Evolutionary conservation across 192 early-diverging fungal species (phyloP), one percentile per base, ranked within the genome.

Genomic region (Geranomyces michiganensis): DNA sequence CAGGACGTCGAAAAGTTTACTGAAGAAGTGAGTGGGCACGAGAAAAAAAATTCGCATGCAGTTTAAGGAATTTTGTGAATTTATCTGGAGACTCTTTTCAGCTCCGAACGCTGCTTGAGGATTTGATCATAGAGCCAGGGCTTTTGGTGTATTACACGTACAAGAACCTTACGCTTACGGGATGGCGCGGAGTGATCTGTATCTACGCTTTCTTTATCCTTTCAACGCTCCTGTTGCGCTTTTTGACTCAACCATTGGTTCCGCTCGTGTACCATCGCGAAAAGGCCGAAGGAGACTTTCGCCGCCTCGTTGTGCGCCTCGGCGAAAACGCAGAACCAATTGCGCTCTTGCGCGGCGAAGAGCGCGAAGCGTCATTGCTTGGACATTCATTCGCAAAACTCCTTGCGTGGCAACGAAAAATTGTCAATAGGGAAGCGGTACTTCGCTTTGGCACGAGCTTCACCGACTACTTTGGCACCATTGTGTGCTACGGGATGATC

Each of bases 1-100:
- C 93, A 95, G 77, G 95, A 97, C 75, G 86, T 94, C 41, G 93
- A 93, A 72, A 90, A 89, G 55, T 87, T 97, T 36, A 48, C 91
- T 19, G 87, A 88, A 19, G 77, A 58, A 65, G 76, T 78, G 22
- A 31, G 68, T n/a, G n/a, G n/a, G n/a, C n/a, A n/a, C n/a, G n/a
- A n/a, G n/a, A n/a, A n/a, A n/a, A n/a, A n/a, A n/a, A n/a, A n/a
- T n/a, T n/a, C n/a, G n/a, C n/a, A n/a, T 47, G 13, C 46, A 47
- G n/a, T 47, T 47, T n/a, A 47, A 47, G 12, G 46, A 47, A n/a
- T n/a, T n/a, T 47, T 47, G n/a, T 14, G 46, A 12, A 43, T 41
- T 70, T n/a, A n/a, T n/a, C n/a, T n/a, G n/a, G n/a, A n/a, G n/a
- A n/a, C n/a, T 10, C 30, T 51, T 32, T 29, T 24, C 68, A 88